A percentile compares a stretch with the other conserved stretches of the same genome.
These are phyloP conservation scores for Eucalyptus coolabah DNA, from an alignment of 345 rosid species.

Conservation along the genomic window DNA sequence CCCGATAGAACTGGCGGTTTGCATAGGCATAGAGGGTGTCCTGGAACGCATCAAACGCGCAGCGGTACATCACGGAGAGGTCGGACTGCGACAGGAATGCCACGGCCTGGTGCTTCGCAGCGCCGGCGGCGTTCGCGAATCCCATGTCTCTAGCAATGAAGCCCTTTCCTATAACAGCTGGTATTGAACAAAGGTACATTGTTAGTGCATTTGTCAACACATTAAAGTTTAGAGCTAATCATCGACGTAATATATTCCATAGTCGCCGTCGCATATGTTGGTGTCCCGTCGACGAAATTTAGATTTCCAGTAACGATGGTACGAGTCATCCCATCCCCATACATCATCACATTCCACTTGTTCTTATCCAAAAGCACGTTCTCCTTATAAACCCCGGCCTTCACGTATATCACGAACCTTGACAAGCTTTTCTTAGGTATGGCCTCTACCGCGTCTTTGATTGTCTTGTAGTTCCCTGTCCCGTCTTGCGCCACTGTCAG, in stretches of 20 bases:
- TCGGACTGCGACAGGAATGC: constrained; percentile 82
- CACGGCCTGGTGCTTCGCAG: constrained; percentile 75
- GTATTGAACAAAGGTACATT: background rate
- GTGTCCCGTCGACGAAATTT: constrained; percentile 31
- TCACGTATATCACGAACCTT: constrained; percentile 49
- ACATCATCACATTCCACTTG: constrained; percentile 68
- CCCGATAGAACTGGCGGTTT: constrained; percentile 67
- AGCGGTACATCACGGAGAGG: constrained; percentile 58
- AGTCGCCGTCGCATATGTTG: constrained; percentile 49
- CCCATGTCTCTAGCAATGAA: constrained; percentile 79
- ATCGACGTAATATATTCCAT: background rate
- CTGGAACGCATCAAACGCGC: constrained; percentile 55
- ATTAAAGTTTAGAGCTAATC: background rate
- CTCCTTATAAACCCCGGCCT: constrained; percentile 50
- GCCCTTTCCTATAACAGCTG: constrained; percentile 71
- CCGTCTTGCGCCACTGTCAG: constrained; percentile 52
- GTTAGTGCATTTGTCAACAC: background rate
- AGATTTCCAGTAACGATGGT: constrained; percentile 42
- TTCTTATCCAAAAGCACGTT: constrained; percentile 40
- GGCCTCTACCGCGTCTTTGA: constrained; percentile 29
- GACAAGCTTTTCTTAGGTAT: constrained; percentile 30
- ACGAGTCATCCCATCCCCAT: constrained; percentile 47
- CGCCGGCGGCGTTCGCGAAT: constrained; percentile 72
- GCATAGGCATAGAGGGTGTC: constrained; percentile 74
- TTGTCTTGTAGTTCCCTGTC: constrained; percentile 25